Evolutionary conservation across 2,329 filamentous ascomycete genomes (phyloP).

Genomic region (Pseudogymnoascus sp.): DNA sequence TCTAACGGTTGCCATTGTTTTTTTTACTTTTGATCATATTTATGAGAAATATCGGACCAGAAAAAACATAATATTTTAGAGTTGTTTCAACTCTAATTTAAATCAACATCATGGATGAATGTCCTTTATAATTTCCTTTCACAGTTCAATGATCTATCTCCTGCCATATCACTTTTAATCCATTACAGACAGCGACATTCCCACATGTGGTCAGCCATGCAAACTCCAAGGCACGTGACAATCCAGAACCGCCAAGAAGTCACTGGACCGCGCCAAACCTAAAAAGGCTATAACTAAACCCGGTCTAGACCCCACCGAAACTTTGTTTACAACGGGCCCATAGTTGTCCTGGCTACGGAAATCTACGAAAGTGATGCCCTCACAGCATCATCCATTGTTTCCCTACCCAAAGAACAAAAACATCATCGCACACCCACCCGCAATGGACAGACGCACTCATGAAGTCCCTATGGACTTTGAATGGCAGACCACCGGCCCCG

Average conservation of each 20-base stretch:
- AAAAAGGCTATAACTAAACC: conserved; percentile 2
- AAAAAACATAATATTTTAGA: background rate
- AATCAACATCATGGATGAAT: background rate
- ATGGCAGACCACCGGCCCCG: conserved; percentile 47
- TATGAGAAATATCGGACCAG: too few species aligned
- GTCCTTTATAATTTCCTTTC: background rate
- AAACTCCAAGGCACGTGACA: background rate
- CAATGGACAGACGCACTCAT: conserved; percentile 47
- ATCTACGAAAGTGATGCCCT: background rate
- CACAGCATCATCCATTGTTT: conserved; percentile 2
- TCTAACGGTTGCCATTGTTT: background rate
- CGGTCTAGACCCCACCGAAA: conserved; percentile 2
- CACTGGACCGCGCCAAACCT: conserved; percentile 6
- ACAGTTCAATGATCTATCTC: background rate
- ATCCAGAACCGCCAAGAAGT: background rate
- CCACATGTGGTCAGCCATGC: background rate
- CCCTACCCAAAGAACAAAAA: background rate
- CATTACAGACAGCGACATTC: background rate
- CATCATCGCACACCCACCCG: conserved; percentile 14
- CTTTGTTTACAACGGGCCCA: conserved; percentile 6
- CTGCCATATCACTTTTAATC: background rate
- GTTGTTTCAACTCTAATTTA: background rate
- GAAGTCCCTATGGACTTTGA: conserved; percentile 62
- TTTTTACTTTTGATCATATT: too few species aligned
- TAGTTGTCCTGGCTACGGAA: conserved; percentile 8